Evolutionary conservation across 352 stramenopile genomes (phyloP), one percentile per base, ranked within the genome.

Genomic region (Globisporangium mamillatum): DNA sequence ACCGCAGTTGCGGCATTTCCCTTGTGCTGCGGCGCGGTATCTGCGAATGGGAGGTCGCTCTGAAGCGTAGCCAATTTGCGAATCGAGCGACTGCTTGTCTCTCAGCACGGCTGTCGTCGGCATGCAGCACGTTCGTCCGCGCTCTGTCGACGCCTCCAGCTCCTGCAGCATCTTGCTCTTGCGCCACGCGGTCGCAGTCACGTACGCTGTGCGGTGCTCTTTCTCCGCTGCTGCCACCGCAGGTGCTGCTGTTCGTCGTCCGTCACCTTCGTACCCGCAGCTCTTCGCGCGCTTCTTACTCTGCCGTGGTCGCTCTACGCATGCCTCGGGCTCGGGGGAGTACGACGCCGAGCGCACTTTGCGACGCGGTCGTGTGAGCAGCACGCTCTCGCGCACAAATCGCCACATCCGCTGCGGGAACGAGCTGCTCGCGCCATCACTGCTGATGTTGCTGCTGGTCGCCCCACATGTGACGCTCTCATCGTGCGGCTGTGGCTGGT

Each of bases 1-100:
- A 2, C 61, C 68, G 65, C 83, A 91, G 72, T 91, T 91, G 72
- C 41, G 48, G 63, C 82, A 91, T 41, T 57, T 80, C 10, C 69
- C 44, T 61, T 89, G 80, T 27, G 75, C 72, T 8, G 72, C 67
- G 41, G 70, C 71, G 24, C 73, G 74, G 20, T 70, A 59, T 9
- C 66, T 70, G 20, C 63, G 32, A 24, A 29, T 10, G 1, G n/a
- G 1, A 25, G 32, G 68, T 68, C 10, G 22, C 32, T 25, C 9
- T 4, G 12, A 52, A 24, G 2, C 18, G 18, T 24, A 36, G 57
- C 38, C 59, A 57, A 20, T 78, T 53, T 20, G 64, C 63, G 6
- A 18, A n/a, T 48, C 63, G 36, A 25, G 10, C 20, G 53, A 32
- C 18, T 72, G 58, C 18, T 67, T 36, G 29, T 57, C 36, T 3